Evolutionary conservation across 2,329 filamentous ascomycete species (phyloP), one percentile per base, ranked within the genome.

Genomic region (Pseudogymnoascus sp.): DNA sequence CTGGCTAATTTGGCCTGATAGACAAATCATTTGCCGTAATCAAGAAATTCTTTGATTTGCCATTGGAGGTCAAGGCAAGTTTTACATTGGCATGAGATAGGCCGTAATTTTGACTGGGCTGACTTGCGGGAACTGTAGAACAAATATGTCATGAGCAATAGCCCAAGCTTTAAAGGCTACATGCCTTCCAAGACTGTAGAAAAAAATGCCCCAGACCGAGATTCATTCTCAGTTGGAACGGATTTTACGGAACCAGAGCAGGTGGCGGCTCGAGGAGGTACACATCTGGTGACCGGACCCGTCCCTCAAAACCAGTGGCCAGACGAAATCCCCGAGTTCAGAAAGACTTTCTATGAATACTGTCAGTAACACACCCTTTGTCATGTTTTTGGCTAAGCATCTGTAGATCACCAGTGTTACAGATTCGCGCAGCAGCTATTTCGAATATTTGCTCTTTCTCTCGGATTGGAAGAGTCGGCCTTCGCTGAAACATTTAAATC

Each of bases 11-110:
- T 37, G 35, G 35, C 35, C 12, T 37, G 12, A 37, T 37, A 37
- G 35, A 37, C 35, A 37, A 37, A n/a, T 37, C 60, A 3, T 47
- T 63, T 12, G 62, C 61, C 30, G 35, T 62, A 7, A n/a, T 28
- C 60, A 50, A 60, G 33, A 58, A 47, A n/a, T 62, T 60, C 43
- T 63, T 61, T 25, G 6, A 33, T 60, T 18, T 18, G 22, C 6
- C 37, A 37, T 6, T 58, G n/a, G 35, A 65, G 18, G 60, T 22
- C 18, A 43, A 58, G 20, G 63, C 61, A 14, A 63, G 63, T 43
- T 37, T n/a, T 14, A 37, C 35, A 37, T 37, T n/a, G 35, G 11
- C 35, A 37, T 37, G 35, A 37, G 35, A n/a, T 37, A 37, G n/a
- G 35, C 35, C 35, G 2, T 37, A 37, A 14, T 6, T 37, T 37